Conservation (phyloP, 108 stramenopile species). For the Nitzschia palea region DNA sequence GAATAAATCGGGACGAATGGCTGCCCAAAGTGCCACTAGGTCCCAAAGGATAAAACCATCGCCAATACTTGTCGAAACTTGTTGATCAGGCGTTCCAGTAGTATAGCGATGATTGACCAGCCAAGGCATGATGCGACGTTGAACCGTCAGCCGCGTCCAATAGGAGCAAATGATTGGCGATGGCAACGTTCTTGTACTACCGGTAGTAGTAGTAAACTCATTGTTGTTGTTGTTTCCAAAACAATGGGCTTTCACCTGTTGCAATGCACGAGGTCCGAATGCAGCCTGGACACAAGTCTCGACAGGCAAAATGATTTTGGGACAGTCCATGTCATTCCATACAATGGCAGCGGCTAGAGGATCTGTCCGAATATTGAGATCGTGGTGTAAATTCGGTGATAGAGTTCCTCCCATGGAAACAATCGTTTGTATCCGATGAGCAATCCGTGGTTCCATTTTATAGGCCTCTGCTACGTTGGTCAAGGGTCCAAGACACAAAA, state of each 20-base stretch:
- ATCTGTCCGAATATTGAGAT: conserved; percentile 32
- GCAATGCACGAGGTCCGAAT: neutral
- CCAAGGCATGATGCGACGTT: conserved; percentile 22
- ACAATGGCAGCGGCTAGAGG: conserved; percentile 5
- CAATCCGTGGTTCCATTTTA: neutral
- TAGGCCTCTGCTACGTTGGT: conserved; percentile 27
- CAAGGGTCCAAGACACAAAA: conserved; percentile 26
- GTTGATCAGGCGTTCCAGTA: neutral
- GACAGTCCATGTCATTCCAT: conserved; percentile 10
- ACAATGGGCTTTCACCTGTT: neutral
- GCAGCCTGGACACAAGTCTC: conserved; percentile 6
- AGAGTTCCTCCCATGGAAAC: conserved; percentile 32
- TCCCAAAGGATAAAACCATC: conserved; percentile 39
- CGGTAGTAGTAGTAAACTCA: neutral
- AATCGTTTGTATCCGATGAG: neutral
- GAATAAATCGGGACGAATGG: conserved; percentile 19
- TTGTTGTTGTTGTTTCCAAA: no score
- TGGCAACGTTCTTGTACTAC: no score
- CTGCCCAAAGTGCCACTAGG: conserved; percentile 30
- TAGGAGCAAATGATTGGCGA: conserved; percentile 20
- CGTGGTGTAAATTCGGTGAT: neutral
- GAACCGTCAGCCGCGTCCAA: conserved; percentile 18
- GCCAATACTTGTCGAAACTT: conserved; percentile 1
- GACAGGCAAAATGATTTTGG: conserved; percentile 6
- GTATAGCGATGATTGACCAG: conserved; percentile 21